Conservation (phyloP, 2,329 filamentous ascomycete genomes). For the Neobulgaria alba region DNA sequence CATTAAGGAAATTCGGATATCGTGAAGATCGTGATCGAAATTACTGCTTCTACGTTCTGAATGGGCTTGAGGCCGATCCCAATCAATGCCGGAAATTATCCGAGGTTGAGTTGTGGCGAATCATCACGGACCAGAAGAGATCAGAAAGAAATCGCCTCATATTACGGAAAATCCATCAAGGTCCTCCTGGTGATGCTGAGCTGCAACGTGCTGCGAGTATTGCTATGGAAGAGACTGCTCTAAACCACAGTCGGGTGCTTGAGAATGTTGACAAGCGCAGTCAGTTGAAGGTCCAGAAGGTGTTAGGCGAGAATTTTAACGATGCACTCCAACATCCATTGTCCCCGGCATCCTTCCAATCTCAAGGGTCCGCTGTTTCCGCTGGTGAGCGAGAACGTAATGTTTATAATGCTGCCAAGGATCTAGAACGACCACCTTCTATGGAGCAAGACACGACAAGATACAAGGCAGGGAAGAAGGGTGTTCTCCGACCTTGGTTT, state of each 20-base stretch:
- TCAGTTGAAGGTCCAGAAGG: constrained; percentile 79
- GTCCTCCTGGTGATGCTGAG: constrained; percentile 81
- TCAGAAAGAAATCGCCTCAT: constrained; percentile 88
- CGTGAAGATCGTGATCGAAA: constrained; percentile 88
- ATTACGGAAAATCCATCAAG: constrained; percentile 82
- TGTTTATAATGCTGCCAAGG: constrained; percentile 48
- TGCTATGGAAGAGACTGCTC: constrained; percentile 76
- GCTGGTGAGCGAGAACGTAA: constrained; percentile 57
- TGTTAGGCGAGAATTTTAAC: constrained; percentile 81
- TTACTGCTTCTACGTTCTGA: constrained; percentile 93
- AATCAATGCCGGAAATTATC: constrained; percentile 72
- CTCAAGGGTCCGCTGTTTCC: constrained; percentile 24
- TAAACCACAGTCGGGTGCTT: constrained; percentile 57
- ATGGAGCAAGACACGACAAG: constrained; percentile 24
- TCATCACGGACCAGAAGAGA: constrained; percentile 78
- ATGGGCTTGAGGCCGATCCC: constrained; percentile 75
- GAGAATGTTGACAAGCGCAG: constrained; percentile 52
- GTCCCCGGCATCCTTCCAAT: constrained; percentile 65
- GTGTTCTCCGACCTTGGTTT: constrained; percentile 70
- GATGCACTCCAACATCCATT: constrained; percentile 69
- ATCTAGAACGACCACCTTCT: constrained; percentile 48
- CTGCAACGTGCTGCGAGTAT: constrained; percentile 82
- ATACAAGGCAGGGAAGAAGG: constrained; percentile 38
- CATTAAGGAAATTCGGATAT: constrained; percentile 77
- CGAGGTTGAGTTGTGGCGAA: constrained; percentile 81